Percentiles rank a stretch among this genome's conserved stretches.
phyloP scores from a whole-genome alignment of 2,329 filamentous ascomycete genomes.

The Hypomyces perniciosus region DNA sequence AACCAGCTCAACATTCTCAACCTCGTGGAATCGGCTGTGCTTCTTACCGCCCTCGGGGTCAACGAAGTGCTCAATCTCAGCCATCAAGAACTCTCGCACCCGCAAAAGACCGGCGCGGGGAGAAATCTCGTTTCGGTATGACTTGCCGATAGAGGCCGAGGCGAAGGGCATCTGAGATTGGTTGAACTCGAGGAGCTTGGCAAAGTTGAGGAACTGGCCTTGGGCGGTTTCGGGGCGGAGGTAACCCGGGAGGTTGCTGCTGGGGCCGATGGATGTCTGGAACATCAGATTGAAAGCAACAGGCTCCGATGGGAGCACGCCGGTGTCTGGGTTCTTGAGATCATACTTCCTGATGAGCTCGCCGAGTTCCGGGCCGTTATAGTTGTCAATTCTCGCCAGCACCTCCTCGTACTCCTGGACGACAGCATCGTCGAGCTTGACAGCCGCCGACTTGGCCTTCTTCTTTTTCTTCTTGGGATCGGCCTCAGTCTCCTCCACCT shows the following conservation, averaged over 20 bases:
- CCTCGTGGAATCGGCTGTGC: slow-evolving; percentile 79
- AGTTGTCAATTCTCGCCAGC: slow-evolving; percentile 93
- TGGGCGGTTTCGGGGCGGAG: slow-evolving; percentile 93
- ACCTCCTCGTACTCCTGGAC: slow-evolving; percentile 88
- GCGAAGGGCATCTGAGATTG: slow-evolving; percentile 94
- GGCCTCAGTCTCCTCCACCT: slow-evolving; percentile 70
- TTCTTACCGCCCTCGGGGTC: slow-evolving; percentile 94
- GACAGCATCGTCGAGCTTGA: slow-evolving; percentile 82
- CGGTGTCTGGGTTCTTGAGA: slow-evolving; percentile 80
- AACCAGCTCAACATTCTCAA: slow-evolving; percentile 75
- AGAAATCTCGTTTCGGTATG: slow-evolving; percentile 97
- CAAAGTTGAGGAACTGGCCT: slow-evolving; percentile 96
- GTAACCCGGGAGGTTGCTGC: slow-evolving; percentile 78
- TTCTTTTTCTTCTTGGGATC: slow-evolving; percentile 75
- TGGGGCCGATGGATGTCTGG: slow-evolving; percentile 88
- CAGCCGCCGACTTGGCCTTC: slow-evolving; percentile 72
- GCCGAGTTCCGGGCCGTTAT: slow-evolving; percentile 78
- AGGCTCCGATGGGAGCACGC: slow-evolving; percentile 69
- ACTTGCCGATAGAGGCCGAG: slow-evolving; percentile 94
- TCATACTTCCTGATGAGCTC: slow-evolving; percentile 86
- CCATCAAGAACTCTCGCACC: slow-evolving; percentile 97
- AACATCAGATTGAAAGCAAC: slow-evolving; percentile 99
- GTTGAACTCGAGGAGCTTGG: slow-evolving; percentile 94
- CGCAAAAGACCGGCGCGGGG: slow-evolving; percentile 84
- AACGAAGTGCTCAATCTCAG: slow-evolving; percentile 97